Evolutionary conservation across 2,329 filamentous ascomycete species (phyloP).

Genomic region (Aspergillus pseudoviridinutans): DNA sequence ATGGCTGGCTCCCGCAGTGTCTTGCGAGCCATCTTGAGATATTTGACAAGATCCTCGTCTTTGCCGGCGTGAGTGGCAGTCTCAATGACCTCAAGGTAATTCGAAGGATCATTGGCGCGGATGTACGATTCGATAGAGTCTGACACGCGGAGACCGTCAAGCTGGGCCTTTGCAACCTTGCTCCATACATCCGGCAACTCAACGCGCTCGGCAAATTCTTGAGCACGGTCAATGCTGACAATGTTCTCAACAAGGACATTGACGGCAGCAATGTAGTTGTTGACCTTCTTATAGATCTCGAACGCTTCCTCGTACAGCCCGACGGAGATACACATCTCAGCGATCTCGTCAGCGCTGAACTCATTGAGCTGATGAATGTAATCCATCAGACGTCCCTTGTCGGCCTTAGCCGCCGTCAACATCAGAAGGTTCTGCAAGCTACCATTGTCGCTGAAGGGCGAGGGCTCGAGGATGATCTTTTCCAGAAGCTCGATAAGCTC

Average conservation of each 20-base stretch:
- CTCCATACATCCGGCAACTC: slow-evolving; percentile 96
- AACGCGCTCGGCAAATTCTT: slow-evolving; percentile 91
- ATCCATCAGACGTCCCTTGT: slow-evolving; percentile 90
- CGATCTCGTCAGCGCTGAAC: slow-evolving; percentile 90
- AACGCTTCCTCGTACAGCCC: slow-evolving; percentile 96
- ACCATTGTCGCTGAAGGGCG: slow-evolving; percentile 94
- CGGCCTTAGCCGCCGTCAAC: slow-evolving; percentile 93
- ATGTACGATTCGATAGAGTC: slow-evolving; percentile 98
- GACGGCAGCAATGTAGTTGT: slow-evolving; percentile 79
- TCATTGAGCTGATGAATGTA: slow-evolving; percentile 90
- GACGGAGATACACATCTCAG: slow-evolving; percentile 87
- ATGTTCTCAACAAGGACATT: slow-evolving; percentile 94
- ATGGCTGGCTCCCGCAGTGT: slow-evolving; percentile 89
- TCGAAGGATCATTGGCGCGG: slow-evolving; percentile 85
- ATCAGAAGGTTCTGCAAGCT: slow-evolving; percentile 95
- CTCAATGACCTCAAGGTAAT: slow-evolving; percentile 95
- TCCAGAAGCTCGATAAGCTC: slow-evolving; percentile 97
- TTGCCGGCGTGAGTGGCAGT: slow-evolving; percentile 93
- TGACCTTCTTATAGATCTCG: slow-evolving; percentile 97
- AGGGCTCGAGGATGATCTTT: slow-evolving; percentile 99
- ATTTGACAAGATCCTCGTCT: slow-evolving; percentile 96
- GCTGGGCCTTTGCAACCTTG: slow-evolving; percentile 94
- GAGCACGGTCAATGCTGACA: slow-evolving; percentile 95
- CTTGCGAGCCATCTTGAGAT: slow-evolving; percentile 94
- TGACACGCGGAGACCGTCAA: slow-evolving; percentile 87